Conservation (phyloP, 2,329 filamentous ascomycete genomes). For the Dendrostoma leiphaemia region DNA sequence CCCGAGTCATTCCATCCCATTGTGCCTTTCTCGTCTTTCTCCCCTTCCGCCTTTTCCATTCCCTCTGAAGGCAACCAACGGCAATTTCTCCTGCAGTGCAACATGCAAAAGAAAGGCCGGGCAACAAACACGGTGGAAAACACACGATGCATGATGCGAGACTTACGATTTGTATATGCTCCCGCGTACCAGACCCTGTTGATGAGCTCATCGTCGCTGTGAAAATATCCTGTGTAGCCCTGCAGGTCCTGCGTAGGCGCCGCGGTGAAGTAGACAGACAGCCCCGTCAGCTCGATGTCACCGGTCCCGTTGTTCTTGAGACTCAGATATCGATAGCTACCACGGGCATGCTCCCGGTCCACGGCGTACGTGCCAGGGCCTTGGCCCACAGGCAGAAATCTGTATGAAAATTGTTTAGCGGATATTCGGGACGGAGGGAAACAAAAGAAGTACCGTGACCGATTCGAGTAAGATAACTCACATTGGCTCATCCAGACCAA, state of each 20-base stretch:
- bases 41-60: no score
- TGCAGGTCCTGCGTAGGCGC: slow-evolving; percentile 43
- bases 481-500: slow-evolving; percentile 12
- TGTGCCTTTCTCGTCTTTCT: no score
- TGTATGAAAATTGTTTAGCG: neutral
- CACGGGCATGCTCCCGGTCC: slow-evolving; percentile 31
- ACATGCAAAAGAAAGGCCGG: neutral
- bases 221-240: slow-evolving; percentile 53
- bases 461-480: neutral
- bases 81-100: no score
- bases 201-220: slow-evolving; percentile 47
- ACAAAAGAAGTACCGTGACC: no score
- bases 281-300: slow-evolving; percentile 29
- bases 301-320: slow-evolving; percentile 25
- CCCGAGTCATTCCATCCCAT: no score
- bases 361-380: slow-evolving; percentile 22
- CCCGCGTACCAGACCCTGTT: slow-evolving; percentile 57
- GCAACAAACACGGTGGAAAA: neutral
- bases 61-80: no score
- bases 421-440: neutral
- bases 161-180: slow-evolving; percentile 45
- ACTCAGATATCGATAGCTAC: slow-evolving; percentile 39
- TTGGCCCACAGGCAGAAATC: slow-evolving; percentile 7
- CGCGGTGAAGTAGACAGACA: slow-evolving; percentile 39
- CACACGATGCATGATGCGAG: neutral